Percentiles rank a stretch among this genome's conserved stretches.
phyloP scores from a whole-genome alignment of 192 early-diverging fungal species.

The Spizellomyces punctatus region DNA sequence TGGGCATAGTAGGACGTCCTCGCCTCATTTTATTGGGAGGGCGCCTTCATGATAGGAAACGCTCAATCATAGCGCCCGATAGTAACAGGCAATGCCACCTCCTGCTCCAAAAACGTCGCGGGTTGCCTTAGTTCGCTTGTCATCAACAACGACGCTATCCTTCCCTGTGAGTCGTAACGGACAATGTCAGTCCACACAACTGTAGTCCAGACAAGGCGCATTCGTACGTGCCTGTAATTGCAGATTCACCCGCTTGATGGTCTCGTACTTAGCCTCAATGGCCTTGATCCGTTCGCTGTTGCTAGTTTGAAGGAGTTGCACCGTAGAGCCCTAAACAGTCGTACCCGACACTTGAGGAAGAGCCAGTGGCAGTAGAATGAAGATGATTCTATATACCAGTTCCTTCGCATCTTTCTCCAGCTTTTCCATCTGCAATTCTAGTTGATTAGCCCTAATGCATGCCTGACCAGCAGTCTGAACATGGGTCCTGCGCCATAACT shows the following conservation, averaged over 20 bases:
- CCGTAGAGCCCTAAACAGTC: too few species aligned
- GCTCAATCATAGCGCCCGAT: too few species aligned
- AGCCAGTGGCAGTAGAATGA: not conserved
- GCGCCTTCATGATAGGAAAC: too few species aligned
- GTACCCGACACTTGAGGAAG: not conserved
- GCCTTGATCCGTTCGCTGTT: conserved; percentile 15
- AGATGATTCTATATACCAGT: conserved; percentile 2
- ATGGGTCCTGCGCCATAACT: not conserved
- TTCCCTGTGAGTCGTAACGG: too few species aligned
- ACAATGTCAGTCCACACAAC: too few species aligned
- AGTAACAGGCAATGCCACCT: too few species aligned
- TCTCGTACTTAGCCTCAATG: conserved; percentile 28
- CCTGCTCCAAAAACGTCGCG: too few species aligned
- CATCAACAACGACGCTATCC: too few species aligned
- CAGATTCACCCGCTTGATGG: conserved; percentile 13
- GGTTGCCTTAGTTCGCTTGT: too few species aligned
- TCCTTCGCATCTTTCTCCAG: conserved; percentile 22
- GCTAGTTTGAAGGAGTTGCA: not conserved
- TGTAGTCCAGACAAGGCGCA: too few species aligned
- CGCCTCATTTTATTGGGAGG: too few species aligned
- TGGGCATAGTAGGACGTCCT: too few species aligned
- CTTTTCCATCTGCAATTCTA: not conserved
- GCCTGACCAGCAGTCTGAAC: not conserved
- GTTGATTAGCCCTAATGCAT: not conserved
- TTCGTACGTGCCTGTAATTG: conserved; percentile 27